phyloP scores from a whole-genome alignment of 306 rosid genomes.

The Quercus wislizeni region DNA sequence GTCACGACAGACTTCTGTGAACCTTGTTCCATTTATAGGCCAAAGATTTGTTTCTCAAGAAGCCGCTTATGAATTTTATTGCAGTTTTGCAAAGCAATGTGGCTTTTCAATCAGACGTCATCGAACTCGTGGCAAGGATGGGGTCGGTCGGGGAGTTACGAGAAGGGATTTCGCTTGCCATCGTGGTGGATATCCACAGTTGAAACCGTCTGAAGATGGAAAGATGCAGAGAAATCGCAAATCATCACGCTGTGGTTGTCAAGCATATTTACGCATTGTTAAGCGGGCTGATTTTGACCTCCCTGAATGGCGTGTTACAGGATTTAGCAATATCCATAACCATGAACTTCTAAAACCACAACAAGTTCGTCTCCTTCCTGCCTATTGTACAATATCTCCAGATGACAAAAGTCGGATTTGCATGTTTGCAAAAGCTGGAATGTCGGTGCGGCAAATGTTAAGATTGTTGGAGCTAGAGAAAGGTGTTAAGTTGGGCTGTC shows the following conservation, averaged over 20 bases:
- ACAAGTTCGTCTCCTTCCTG: constrained; percentile 62
- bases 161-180: constrained; percentile 90
- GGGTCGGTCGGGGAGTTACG: constrained; percentile 86
- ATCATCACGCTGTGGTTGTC: constrained; percentile 84
- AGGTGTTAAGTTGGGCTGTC: constrained; percentile 81
- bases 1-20: constrained; percentile 77
- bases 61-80: constrained; percentile 86
- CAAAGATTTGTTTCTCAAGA: constrained; percentile 83
- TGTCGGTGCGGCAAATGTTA: constrained; percentile 90
- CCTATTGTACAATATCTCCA: constrained; percentile 65
- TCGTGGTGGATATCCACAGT: constrained; percentile 82
- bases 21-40: constrained; percentile 76
- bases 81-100: constrained; percentile 79
- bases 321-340: constrained; percentile 75
- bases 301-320: constrained; percentile 94
- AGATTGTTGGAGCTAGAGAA: constrained; percentile 87
- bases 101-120: constrained; percentile 88
- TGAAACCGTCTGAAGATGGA: constrained; percentile 75
- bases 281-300: constrained; percentile 74
- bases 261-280: constrained; percentile 81
- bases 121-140: constrained; percentile 88
- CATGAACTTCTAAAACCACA: constrained; percentile 68
- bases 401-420: constrained; percentile 90
- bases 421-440: constrained; percentile 88
- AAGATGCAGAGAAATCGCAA: constrained; percentile 85